Percentiles rank a stretch among this genome's conserved stretches.
Conservation (phyloP, 2,329 filamentous ascomycete genomes). For the Aspergillus fumigatiaffinis region DNA sequence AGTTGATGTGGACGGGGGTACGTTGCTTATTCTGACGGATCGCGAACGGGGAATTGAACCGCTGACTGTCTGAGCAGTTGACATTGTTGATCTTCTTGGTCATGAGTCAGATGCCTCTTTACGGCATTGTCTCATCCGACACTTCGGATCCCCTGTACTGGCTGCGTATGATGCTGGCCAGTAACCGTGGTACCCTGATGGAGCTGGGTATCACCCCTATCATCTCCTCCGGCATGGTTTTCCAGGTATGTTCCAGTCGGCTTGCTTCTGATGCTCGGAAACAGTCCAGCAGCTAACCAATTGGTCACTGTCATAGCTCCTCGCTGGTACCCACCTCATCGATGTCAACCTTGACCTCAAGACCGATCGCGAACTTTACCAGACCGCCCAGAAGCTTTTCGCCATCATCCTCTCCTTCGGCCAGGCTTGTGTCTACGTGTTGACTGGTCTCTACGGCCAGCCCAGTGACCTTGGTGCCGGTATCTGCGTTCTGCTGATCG, state of each 20-base stretch:
- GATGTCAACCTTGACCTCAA: conserved; percentile 99
- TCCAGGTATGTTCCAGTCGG: conserved; percentile 58
- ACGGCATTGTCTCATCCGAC: conserved; percentile 98
- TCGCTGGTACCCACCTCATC: conserved; percentile 98
- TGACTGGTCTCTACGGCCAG: conserved; percentile 95
- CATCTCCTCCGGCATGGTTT: conserved; percentile 99
- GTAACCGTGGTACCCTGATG: conserved; percentile 95
- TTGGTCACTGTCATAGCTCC: conserved; percentile 54
- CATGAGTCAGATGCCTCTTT: conserved; percentile 99
- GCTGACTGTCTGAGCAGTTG: conserved; percentile 46
- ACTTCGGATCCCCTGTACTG: conserved; percentile 99
- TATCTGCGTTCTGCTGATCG: conserved; percentile 96
- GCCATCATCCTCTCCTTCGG: conserved; percentile 97
- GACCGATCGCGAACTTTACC: conserved; percentile 98
- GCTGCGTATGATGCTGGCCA: conserved; percentile 99
- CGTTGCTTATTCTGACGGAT: conserved; percentile 21
- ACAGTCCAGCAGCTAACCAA: conserved; percentile 28
- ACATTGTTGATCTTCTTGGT: conserved; percentile 98
- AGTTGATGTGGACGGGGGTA: conserved; percentile 87
- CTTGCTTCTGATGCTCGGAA: conserved; percentile 83
- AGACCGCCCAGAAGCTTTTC: conserved; percentile 98
- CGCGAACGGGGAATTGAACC: conserved; percentile 10
- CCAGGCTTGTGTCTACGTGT: conserved; percentile 95
- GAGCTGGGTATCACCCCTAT: conserved; percentile 97
- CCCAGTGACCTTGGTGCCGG: conserved; percentile 95